Base-by-base conservation (phyloP, 2,329 filamentous ascomycete genomes). In the Exophiala oligosperma region DNA sequence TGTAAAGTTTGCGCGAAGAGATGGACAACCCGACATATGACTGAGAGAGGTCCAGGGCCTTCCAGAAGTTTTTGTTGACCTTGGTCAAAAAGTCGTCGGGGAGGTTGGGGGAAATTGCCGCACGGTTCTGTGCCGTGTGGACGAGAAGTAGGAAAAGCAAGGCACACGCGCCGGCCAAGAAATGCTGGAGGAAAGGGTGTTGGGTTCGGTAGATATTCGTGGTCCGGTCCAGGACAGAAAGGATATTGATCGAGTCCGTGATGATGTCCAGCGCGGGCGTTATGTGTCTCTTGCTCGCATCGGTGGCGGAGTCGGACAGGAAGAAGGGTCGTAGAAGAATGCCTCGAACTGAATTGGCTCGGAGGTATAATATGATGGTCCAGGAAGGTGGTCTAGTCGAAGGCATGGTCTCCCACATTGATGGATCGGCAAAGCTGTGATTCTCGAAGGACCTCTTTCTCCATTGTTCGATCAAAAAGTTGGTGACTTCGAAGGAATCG, bases 401-500 rank as follows among this genome's bases (percentile, higher is more conserved):
- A 48, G 46, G 46, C 29, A 28, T 24, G 29, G 21, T 48, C 12
- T 48, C 46, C 46, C 46, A 48, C 24, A 28, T 29, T 26, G 46
- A 48, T 12, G 29, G 46, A 21, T 29, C 23, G 9, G 46, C 9
- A 21, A 48, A 48, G 46, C 28, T 29, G 23, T 29, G 29, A 29
- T 48, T 48, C 11, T 48, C 46, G 11, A 29, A 12, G 5, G 17
- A 24, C 23, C 46, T 48, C 46, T 48, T 48, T n/a, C 46, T 48
- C 46, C 46, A 48, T 12, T 48, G 46, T 48, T 48, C 46, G 6
- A 48, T n/a, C n/a, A 48, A 21, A 11, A 48, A 48, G 23, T 48
- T 48, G 9, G 46, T 48, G 23, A 48, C 46, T 29, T 48, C 46
- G 17, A 48, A 48, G n/a, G 46, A 48, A 26, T 48, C 46, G 28